Conservation (phyloP, 805 yeast genomes). For the Wickerhamiella sergipiensis region DNA sequence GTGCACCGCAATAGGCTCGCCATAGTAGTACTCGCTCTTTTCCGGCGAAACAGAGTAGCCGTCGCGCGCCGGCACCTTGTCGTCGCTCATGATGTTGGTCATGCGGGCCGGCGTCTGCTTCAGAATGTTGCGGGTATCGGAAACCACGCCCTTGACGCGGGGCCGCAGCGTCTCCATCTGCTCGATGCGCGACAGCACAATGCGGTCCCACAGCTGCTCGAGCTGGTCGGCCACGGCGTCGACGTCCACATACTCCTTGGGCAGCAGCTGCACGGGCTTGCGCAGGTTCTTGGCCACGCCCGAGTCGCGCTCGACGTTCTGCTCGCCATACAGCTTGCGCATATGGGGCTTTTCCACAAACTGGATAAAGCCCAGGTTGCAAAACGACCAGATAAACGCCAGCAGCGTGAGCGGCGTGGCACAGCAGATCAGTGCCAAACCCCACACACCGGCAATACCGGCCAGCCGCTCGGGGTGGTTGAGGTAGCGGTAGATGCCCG, state of each 20-base stretch:
- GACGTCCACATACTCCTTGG: slow-evolving; percentile 20
- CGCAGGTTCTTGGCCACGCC: slow-evolving; percentile 28
- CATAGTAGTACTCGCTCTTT: slow-evolving; percentile 24
- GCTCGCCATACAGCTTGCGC: slow-evolving; percentile 60
- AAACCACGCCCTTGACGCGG: slow-evolving; percentile 20
- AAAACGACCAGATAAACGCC: slow-evolving; percentile 51
- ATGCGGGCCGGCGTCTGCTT: slow-evolving; percentile 25
- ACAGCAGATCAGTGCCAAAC: slow-evolving; percentile 43
- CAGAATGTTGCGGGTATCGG: slow-evolving; percentile 25
- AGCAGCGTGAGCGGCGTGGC: slow-evolving; percentile 35
- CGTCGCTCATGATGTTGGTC: slow-evolving; percentile 22
- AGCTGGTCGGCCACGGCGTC: slow-evolving; percentile 29
- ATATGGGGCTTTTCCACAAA: slow-evolving; percentile 69
- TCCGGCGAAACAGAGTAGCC: slow-evolving; percentile 15
- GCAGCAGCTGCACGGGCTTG: slow-evolving; percentile 11
- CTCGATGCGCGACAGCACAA: slow-evolving; percentile 5
- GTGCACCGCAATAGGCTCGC: slow-evolving; percentile 38
- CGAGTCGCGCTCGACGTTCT: slow-evolving; percentile 31
- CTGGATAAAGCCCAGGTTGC: slow-evolving; percentile 52
- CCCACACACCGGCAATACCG: slow-evolving; percentile 73
- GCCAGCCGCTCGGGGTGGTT: slow-evolving; percentile 72
- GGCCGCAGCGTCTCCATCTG: slow-evolving; percentile 8
- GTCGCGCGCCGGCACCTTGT: slow-evolving; percentile 5
- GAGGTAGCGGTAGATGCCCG: slow-evolving; percentile 69
- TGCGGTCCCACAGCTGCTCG: slow-evolving; percentile 27